Conservation (phyloP, 768 basidiomycete genomes). For the Kwoniella pini region DNA sequence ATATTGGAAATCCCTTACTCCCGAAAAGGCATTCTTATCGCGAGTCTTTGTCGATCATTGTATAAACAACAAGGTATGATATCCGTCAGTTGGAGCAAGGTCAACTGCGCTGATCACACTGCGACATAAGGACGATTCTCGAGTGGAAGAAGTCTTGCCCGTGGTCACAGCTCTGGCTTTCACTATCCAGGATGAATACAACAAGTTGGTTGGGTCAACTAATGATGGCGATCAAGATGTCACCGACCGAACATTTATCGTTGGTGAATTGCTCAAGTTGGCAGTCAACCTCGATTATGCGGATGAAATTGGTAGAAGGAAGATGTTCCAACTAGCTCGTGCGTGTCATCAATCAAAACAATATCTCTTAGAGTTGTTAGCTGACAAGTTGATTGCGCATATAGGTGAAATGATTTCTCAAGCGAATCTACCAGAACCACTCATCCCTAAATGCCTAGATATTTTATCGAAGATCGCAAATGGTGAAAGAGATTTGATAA, state of each 20-base stretch:
- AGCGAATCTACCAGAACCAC: conserved; percentile 66
- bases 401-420: conserved; percentile 79
- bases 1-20: conserved; percentile 71
- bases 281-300: conserved; percentile 82
- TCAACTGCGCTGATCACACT: background rate
- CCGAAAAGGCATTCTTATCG: conserved; percentile 76
- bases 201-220: conserved; percentile 58
- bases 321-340: conserved; percentile 85
- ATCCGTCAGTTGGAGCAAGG: too few relatives aligned
- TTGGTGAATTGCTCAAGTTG: conserved; percentile 78
- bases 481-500: conserved; percentile 80
- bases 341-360: too few relatives aligned
- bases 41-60: conserved; percentile 83
- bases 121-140: conserved; percentile 63
- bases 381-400: background rate
- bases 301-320: conserved; percentile 85
- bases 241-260: conserved; percentile 63
- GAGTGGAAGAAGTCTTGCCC: conserved; percentile 72
- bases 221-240: conserved; percentile 54
- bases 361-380: background rate
- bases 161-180: conserved; percentile 82
- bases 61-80: conserved; percentile 57
- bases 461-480: conserved; percentile 71
- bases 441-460: conserved; percentile 77
- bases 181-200: conserved; percentile 70